These are phyloP conservation scores for Kandelia obovata DNA, from an alignment of 345 rosid genomes.

Conservation along the genomic window DNA sequence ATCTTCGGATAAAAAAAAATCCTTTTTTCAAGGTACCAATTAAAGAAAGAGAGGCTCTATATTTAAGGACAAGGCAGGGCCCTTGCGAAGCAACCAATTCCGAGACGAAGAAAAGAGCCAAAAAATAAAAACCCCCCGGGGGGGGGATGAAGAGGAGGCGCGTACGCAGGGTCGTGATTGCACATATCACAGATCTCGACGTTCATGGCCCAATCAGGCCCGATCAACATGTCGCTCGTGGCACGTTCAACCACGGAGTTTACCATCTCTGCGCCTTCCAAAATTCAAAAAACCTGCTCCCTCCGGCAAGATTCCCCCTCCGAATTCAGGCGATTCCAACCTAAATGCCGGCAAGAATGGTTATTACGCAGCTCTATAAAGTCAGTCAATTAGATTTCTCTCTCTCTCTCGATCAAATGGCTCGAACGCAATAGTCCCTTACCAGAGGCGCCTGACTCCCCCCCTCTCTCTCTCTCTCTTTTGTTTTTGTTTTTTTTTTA, in stretches of 20 bases:
- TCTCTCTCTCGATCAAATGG: slow-evolving; percentile 17
- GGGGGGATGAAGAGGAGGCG: neutral
- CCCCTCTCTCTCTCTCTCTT: neutral
- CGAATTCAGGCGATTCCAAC: slow-evolving; percentile 28
- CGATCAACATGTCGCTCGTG: slow-evolving; percentile 97
- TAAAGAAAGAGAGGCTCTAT: too few species aligned
- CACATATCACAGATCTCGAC: slow-evolving; percentile 99
- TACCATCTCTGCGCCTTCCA: slow-evolving; percentile 57
- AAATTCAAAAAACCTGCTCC: slow-evolving; percentile 4
- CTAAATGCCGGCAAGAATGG: slow-evolving; percentile 27
- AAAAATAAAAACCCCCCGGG: neutral
- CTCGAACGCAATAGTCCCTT: slow-evolving; percentile 25
- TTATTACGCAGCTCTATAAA: neutral
- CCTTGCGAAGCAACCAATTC: neutral
- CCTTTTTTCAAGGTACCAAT: too few species aligned
- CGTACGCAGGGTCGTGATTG: slow-evolving; percentile 75
- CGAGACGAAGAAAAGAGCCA: neutral
- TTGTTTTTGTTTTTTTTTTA: too few species aligned
- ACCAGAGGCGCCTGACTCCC: slow-evolving; percentile 17
- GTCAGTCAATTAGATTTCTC: neutral
- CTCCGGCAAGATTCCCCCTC: slow-evolving; percentile 20
- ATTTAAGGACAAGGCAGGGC: too few species aligned
- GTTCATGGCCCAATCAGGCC: slow-evolving; percentile 99
- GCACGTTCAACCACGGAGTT: slow-evolving; percentile 97
- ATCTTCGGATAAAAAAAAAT: neutral